Conservation (phyloP, 768 basidiomycete species). For the Mycena pura region DNA sequence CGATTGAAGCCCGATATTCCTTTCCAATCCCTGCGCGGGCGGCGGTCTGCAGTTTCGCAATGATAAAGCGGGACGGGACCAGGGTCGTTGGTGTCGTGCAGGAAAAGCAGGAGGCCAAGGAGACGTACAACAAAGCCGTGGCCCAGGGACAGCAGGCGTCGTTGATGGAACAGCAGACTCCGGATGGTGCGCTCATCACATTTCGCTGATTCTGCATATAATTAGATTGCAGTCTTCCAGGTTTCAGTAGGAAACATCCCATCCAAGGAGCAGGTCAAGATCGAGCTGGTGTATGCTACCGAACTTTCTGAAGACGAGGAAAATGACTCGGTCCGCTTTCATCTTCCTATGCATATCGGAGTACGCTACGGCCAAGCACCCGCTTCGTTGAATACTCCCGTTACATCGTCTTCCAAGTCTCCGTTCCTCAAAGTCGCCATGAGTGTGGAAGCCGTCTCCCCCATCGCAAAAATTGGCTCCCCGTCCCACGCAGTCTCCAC, state of each 20-base stretch:
- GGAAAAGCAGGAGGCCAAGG: slow-evolving; percentile 25
- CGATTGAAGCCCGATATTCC: slow-evolving; percentile 20
- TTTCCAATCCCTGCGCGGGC: slow-evolving; percentile 21
- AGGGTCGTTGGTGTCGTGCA: slow-evolving; percentile 16
- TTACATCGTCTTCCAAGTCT: background rate
- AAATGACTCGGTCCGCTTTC: slow-evolving; percentile 21
- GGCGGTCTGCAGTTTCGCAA: slow-evolving; percentile 9
- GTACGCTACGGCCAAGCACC: slow-evolving; percentile 27
- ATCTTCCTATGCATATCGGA: slow-evolving; percentile 22
- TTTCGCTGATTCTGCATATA: background rate
- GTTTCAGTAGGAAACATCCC: slow-evolving; percentile 23
- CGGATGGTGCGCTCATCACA: slow-evolving; percentile 14
- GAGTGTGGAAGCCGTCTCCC: slow-evolving; percentile 20
- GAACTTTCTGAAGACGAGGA: slow-evolving; percentile 24
- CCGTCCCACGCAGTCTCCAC: slow-evolving; percentile 28
- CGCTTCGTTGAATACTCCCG: too few species aligned
- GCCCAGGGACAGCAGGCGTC: slow-evolving; percentile 20
- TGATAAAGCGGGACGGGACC: slow-evolving; percentile 23
- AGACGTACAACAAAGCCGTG: slow-evolving; percentile 20
- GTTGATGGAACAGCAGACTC: slow-evolving; percentile 20
- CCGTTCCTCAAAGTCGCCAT: slow-evolving; percentile 14
- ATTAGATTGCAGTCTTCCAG: slow-evolving; percentile 18
- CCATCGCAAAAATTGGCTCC: slow-evolving; percentile 21
- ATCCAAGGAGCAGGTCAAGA: slow-evolving; percentile 12
- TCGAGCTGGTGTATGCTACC: slow-evolving; percentile 24